Percentiles rank a stretch among this genome's conserved stretches.
Conservation (phyloP, 1,284 basidiomycete genomes). For the Apiotrichum gamsii region DNA sequence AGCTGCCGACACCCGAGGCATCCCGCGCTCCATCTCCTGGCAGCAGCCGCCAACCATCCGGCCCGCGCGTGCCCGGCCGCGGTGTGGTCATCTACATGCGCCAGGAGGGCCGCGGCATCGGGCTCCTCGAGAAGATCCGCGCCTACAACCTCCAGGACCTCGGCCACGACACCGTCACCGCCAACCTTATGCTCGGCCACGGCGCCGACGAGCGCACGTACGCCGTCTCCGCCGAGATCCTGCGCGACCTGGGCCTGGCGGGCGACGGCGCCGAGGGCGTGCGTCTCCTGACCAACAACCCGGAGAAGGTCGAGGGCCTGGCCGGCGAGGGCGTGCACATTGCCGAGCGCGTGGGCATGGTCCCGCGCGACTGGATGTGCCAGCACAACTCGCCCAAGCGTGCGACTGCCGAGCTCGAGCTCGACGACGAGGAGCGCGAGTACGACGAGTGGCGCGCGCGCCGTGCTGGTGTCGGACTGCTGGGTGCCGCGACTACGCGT, state of each 20-base stretch:
- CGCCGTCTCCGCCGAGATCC: slow-evolving; percentile 81
- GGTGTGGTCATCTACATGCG: slow-evolving; percentile 96
- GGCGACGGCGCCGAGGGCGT: slow-evolving; percentile 55
- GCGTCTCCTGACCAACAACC: slow-evolving; percentile 91
- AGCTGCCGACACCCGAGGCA: slow-evolving; percentile 36
- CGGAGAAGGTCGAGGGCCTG: slow-evolving; percentile 88
- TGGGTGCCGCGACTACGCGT: slow-evolving; percentile 70
- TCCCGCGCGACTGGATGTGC: slow-evolving; percentile 79
- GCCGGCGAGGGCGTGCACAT: slow-evolving; percentile 75
- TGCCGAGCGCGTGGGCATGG: slow-evolving; percentile 84
- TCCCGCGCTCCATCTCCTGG: slow-evolving; percentile 31
- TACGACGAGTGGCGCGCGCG: slow-evolving; percentile 51
- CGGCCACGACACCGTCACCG: slow-evolving; percentile 95
- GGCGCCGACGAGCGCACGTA: slow-evolving; percentile 91
- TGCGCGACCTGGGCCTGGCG: slow-evolving; percentile 78
- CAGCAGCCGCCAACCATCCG: neutral
- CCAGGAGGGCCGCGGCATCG: slow-evolving; percentile 98
- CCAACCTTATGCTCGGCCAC: slow-evolving; percentile 92
- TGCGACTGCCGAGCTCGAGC: slow-evolving; percentile 21
- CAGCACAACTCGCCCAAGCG: slow-evolving; percentile 9
- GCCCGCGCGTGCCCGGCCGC: slow-evolving; percentile 56
- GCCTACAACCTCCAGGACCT: slow-evolving; percentile 98
- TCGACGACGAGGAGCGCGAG: slow-evolving; percentile 37
- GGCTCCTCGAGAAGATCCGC: slow-evolving; percentile 88
- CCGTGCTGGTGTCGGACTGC: slow-evolving; percentile 68